Conservation (phyloP, 2,329 filamentous ascomycete genomes). For the Pestalotiopsis sp. region DNA sequence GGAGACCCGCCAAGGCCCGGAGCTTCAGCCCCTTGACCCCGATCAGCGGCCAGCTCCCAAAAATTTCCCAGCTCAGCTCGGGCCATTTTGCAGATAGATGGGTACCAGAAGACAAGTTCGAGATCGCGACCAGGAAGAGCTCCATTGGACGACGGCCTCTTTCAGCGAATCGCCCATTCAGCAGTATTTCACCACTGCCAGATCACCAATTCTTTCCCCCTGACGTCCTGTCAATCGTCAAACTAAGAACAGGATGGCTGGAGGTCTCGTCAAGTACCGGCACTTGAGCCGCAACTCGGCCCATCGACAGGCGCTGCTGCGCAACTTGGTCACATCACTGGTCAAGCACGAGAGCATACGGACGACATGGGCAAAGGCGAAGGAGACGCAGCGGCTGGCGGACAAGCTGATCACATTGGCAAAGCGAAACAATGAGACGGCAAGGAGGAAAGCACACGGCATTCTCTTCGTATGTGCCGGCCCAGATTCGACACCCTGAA, state of each 20-base stretch:
- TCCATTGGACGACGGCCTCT: background rate
- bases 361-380: conserved; percentile 95
- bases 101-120: background rate
- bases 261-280: conserved; percentile 84
- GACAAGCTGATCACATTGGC: conserved; percentile 94
- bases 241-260: conserved; percentile 68
- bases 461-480: conserved; percentile 77
- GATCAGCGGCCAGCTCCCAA: conserved; percentile 7
- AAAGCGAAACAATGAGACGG: conserved; percentile 89
- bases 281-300: conserved; percentile 84
- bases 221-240: background rate
- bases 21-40: background rate
- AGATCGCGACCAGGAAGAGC: background rate
- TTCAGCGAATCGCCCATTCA: background rate
- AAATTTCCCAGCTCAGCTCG: conserved; percentile 10
- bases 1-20: conserved; percentile 1
- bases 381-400: conserved; percentile 90
- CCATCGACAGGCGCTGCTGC: conserved; percentile 88
- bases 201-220: background rate
- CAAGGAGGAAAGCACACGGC: conserved; percentile 71
- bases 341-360: conserved; percentile 91
- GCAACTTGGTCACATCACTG: conserved; percentile 94
- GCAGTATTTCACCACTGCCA: background rate
- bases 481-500: conserved; percentile 29
- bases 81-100: background rate